phyloP scores from a whole-genome alignment of 2,329 filamentous ascomycete species.

The Didymella pinodella region DNA sequence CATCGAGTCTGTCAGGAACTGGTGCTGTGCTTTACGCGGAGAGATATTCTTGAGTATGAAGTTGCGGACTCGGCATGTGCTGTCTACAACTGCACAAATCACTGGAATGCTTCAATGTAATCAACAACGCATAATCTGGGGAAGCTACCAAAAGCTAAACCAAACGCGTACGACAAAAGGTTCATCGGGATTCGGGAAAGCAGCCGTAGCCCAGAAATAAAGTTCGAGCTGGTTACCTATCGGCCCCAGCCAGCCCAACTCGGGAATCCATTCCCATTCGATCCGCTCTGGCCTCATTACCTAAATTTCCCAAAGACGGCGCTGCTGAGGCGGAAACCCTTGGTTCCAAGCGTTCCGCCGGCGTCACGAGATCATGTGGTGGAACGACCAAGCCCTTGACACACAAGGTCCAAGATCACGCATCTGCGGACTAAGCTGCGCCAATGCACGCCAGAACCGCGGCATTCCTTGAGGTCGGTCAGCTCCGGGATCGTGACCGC shows the following conservation, averaged over 20 bases:
- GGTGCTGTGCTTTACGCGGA: not conserved
- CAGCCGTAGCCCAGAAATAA: constrained; percentile 14
- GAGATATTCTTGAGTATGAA: not conserved
- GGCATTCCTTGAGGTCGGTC: constrained; percentile 1
- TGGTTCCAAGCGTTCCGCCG: constrained; percentile 34
- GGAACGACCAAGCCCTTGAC: constrained; percentile 12
- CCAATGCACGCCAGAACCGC: constrained; percentile 25
- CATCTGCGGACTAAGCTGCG: constrained; percentile 13
- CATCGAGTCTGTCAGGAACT: constrained; percentile 1
- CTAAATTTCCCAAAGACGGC: constrained; percentile 12
- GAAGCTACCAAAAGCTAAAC: constrained; percentile 1
- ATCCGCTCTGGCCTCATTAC: constrained; percentile 16
- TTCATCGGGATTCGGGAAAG: constrained; percentile 4
- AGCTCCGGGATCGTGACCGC: constrained; percentile 5
- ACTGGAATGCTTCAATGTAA: not conserved
- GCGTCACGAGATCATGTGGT: constrained; percentile 16
- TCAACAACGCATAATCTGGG: constrained; percentile 3
- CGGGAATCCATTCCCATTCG: constrained; percentile 3
- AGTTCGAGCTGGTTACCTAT: constrained; percentile 6
- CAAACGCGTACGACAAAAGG: not conserved
- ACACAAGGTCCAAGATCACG: constrained; percentile 13
- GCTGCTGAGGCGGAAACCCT: constrained; percentile 29
- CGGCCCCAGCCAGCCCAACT: constrained; percentile 5
- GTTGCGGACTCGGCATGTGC: not conserved
- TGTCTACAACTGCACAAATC: not conserved